Evolutionary conservation across 2,329 filamentous ascomycete genomes (phyloP), one percentile per base, ranked within the genome.

Genomic region (Penicillium sp.): DNA sequence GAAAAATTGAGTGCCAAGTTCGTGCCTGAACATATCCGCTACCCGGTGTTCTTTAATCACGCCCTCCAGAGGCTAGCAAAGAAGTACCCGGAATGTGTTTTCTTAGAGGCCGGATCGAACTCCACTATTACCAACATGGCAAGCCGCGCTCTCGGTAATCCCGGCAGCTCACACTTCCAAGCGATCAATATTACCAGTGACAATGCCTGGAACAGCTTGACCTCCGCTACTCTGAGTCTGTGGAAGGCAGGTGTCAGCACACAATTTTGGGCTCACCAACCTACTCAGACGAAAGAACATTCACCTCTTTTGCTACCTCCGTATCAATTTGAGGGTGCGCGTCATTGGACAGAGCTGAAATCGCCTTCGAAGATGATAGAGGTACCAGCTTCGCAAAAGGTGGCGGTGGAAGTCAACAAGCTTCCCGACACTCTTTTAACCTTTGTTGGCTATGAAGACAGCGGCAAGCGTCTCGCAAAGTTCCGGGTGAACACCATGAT

Each of bases 401-500:
- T n/a, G 11, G 35, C n/a, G 1, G 16, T n/a, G 7, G 35, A 37
- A n/a, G 35, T n/a, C 9, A 19, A 9, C n/a, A 37, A 19, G 35
- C 16, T 37, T 37, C 35, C 35, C 16, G 35, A 37, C 14, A 37
- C 35, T n/a, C 35, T 37, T 8, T 6, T 37, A 29, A 14, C 13
- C 11, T 49, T 49, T 33, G 19, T 39, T 23, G 47, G 47, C 3
- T 49, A 26, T 11, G 27, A 51, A 21, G 49, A 42, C 33, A n/a
- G 2, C 9, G 11, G n/a, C 23, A 42, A 43, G 35, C 19, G 19
- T 6, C 14, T 14, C 4, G 60, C 58, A 1, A 67, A 72, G 0
- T 82, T 82, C 70, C 70, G 70, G 0, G 68, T 83, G 66, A 78
- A 80, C 58, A 78, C 77, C 0, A 54, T 37, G 3, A 67, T 60